Conservation (phyloP, 2,329 filamentous ascomycete species). For the Fusarium annulatum region DNA sequence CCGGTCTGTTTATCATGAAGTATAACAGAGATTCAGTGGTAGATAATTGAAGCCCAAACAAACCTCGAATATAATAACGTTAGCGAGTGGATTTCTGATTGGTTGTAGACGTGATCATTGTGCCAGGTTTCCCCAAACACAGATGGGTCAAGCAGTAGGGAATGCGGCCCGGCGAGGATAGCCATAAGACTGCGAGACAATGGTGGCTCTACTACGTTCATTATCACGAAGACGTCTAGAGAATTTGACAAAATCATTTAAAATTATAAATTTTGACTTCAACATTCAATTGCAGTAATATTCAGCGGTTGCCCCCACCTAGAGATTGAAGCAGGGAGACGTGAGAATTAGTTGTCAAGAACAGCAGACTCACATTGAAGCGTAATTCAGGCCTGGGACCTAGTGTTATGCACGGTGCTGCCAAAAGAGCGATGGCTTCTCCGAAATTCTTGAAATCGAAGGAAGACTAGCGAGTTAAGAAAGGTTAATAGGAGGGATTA, state of each 20-base stretch:
- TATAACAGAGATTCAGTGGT: background rate
- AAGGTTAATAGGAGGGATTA: background rate
- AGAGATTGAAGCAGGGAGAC: background rate
- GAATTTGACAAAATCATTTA: background rate
- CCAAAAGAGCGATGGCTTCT: background rate
- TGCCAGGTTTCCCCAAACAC: conserved; percentile 6
- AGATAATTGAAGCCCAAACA: background rate
- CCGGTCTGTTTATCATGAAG: conserved; percentile 48
- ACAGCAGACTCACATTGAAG: background rate
- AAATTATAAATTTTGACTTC: background rate
- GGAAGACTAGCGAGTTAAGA: background rate
- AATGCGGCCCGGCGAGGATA: background rate
- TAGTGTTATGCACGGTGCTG: background rate
- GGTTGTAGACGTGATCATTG: conserved; percentile 3
- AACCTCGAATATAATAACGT: background rate
- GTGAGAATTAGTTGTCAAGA: background rate
- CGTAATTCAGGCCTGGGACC: background rate
- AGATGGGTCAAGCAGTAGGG: background rate
- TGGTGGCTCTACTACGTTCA: background rate
- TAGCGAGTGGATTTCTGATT: conserved; percentile 6
- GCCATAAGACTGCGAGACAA: background rate
- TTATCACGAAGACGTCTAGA: background rate
- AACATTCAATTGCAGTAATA: background rate
- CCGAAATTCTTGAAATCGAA: background rate
- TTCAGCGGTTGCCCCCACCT: background rate